Evolutionary conservation across 352 stramenopile species (phyloP), one percentile per base, ranked within the genome.

Genomic region (Phytophthora pinifolia): DNA sequence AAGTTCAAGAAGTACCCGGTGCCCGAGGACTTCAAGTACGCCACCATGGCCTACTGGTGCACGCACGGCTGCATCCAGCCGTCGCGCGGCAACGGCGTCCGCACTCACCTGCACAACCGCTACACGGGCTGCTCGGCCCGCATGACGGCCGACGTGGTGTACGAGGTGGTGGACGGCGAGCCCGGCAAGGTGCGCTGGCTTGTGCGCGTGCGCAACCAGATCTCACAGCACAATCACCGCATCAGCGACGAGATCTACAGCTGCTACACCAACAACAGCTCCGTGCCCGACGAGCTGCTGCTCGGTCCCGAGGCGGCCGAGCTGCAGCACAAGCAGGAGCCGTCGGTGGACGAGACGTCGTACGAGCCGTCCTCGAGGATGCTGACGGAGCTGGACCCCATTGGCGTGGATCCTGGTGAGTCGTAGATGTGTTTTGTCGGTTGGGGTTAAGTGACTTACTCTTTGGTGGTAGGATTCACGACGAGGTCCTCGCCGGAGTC

Each of bases 41-140:
- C 82, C 20, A 92, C 79, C 10, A 92, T 92, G 79, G 70, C 79
- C 33, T 92, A 92, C 60, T 92, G 79, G 82, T 92, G 82, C 59
- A 92, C 82, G 0, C 82, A 92, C 41, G 82, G 82, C 38, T 92
- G 82, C 42, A 88, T 90, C 51, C 82, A 92, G 60, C 78, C 75
- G 6, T 89, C 82, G 8, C 67, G 82, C 2, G 68, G 82, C 36
- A 84, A 82, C 13, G 82, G 82, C 10, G 78, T 92, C n/a, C 79
- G 82, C 1, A 77, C 77, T 13, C 82, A 92, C 48, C 44, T 88
- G 25, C 82, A 90, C 60, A 89, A 88, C 56, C 77, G 82, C 4
- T 92, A 86, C 62, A 92, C 82, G 1, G 82, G 82, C 22, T 92
- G 82, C 54, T 81, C 72, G 18, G 82, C 82, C 14, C 70, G 82